Base-by-base conservation (phyloP, 1,284 basidiomycete genomes). In the Malassezia brasiliensis region DNA sequence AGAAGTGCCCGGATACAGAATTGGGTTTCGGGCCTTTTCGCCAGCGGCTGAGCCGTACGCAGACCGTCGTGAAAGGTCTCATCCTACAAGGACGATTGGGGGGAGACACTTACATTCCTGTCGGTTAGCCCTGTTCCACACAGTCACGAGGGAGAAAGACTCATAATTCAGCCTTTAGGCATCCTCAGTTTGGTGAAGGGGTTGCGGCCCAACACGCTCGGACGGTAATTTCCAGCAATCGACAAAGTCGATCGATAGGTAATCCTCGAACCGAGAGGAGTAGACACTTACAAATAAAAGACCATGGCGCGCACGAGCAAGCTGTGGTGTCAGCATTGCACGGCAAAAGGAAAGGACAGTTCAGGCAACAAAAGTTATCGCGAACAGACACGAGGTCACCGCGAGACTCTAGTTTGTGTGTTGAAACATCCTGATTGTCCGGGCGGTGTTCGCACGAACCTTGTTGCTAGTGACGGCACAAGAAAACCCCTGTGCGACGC, bases 211-310 rank as follows among this genome's bases (percentile, higher is more conserved):
- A 45, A 57, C 54, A 64, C 59, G 56, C 53, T 68, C 66, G 61
- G 66, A 68, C 66, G 66, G 66, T 68, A 68, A 68, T 68, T 68
- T 66, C 66, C 64, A 68, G 63, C 64, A 66, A 62, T 57, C 57
- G 40, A 54, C 45, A 53, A 62, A 31, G 40, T 50, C 63, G 59
- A 63, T 62, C 50, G 48, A 47, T 45, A 42, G 34, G 37, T 59
- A 59, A 62, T 59, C 56, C 52, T 44, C 19, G 60, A 42, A 20
- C n/a, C 57, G 14, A 30, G 28, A 19, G 36, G 28, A 14, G 40
- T 11, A 28, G 25, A 28, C 25, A 28, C 25, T 28, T 28, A 28
- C 25, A 28, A 28, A 3, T 28, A 3, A 28, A 28, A 28, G 25
- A 28, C 25, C 25, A 28, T 28, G 25, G 25, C 25, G 25, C 25